Percentiles rank a stretch among this genome's conserved stretches.
These are phyloP conservation scores for Mycena vulgaris DNA, from an alignment of 768 basidiomycete genomes.

Conservation along the genomic window DNA sequence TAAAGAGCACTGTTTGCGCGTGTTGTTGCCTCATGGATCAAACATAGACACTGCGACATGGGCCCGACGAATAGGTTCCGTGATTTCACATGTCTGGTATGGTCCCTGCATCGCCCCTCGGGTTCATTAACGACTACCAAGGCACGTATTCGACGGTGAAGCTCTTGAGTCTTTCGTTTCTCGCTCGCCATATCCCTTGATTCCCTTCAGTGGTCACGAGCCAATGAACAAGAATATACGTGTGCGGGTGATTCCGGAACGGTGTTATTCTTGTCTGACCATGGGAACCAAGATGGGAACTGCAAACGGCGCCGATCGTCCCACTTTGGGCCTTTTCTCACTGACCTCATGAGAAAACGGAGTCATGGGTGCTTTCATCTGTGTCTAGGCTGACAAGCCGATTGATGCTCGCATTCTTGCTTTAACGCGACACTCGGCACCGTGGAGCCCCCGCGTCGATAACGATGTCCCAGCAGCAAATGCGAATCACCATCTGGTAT, in stretches of 20 bases:
- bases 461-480: constrained; percentile 16
- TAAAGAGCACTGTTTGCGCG: no score
- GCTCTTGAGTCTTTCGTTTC: no score
- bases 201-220: constrained; percentile 19
- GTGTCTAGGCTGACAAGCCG: constrained; percentile 12
- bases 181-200: constrained; percentile 8
- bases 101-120: no score
- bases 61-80: no score
- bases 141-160: no score
- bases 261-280: constrained; percentile 12
- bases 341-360: constrained; percentile 18
- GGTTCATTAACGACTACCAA: no score
- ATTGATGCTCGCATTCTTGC: constrained; percentile 13
- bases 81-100: no score
- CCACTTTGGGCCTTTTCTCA: constrained; percentile 20
- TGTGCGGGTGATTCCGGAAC: constrained; percentile 17
- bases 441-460: constrained; percentile 1
- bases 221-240: constrained; percentile 15
- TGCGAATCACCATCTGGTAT: constrained; percentile 25
- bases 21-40: no score
- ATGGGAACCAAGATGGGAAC: constrained; percentile 16
- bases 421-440: constrained; percentile 11
- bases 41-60: no score
- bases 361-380: constrained; percentile 10
- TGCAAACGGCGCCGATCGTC: constrained; percentile 8